Evolutionary conservation across 352 stramenopile species (phyloP), one percentile per base, ranked within the genome.

Genomic region (Salisapilia sapeloensis): DNA sequence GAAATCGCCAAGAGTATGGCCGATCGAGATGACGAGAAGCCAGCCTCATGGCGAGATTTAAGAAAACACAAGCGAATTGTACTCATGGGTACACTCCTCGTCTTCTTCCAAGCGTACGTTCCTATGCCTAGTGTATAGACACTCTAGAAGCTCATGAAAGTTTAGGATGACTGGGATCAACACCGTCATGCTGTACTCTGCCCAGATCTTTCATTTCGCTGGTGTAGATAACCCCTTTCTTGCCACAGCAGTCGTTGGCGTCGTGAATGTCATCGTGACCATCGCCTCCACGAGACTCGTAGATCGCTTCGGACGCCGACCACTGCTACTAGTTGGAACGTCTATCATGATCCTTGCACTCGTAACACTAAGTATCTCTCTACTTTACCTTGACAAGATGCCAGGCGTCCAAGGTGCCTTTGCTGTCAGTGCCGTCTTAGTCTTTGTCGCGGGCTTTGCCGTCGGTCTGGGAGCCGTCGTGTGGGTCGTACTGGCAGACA

Each of bases 121-220:
- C 2, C 6, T n/a, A 20, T 18, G 24, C 3, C 31, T 21, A 6
- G 26, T 16, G 26, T 31, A 31, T 31, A 11, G 23, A 15, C 18
- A 12, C 21, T 15, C 12, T 42, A 23, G 17, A 11, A 14, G 24
- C 14, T 12, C 15, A 21, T 29, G 25, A 1, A 24, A 14, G 10
- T 31, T 3, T 16, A 75, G 60, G 7, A 85, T 93, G 59, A 90
- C 81, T 18, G 81, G 81, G 1, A 92, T 94, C 50, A 94, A 94
- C 52, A 92, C 74, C 6, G 81, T 94, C 19, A 87, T 93, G 56
- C 48, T 94, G 19, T 94, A 94, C 43, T 93, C 77, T 3, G 71
- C 76, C 32, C 89, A 86, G 45, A 92, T 94, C 43, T 93, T 94
- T 41, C 60, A 84, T 30, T 76, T 94, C 40, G 80, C 80, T 8